phyloP scores from a whole-genome alignment of 305 asterid species.

The Fraxinus xanthoxyloides region DNA sequence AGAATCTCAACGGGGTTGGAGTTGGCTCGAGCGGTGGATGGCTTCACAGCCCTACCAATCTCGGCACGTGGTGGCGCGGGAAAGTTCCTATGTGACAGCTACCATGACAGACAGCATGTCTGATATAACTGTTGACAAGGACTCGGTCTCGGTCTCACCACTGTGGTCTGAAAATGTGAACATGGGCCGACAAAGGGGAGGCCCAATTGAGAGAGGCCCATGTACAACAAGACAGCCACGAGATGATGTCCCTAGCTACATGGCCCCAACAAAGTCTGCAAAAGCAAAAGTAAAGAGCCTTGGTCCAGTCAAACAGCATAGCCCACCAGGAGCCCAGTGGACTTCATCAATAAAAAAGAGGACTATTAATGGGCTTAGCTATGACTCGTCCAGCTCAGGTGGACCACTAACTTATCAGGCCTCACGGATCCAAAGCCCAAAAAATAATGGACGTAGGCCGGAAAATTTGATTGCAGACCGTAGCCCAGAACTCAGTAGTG shows the following conservation, averaged over 20 bases:
- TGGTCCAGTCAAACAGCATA: slow-evolving; percentile 41
- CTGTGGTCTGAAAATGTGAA: slow-evolving; percentile 40
- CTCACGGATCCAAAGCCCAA: slow-evolving; percentile 61
- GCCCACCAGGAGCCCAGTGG: slow-evolving; percentile 53
- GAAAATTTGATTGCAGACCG: slow-evolving; percentile 38
- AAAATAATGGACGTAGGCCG: slow-evolving; percentile 31
- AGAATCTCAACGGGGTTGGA: slow-evolving; percentile 72
- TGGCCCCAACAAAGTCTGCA: slow-evolving; percentile 86
- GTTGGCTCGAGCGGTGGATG: slow-evolving; percentile 98
- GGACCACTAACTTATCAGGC: slow-evolving; percentile 48
- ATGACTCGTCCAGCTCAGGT: slow-evolving; percentile 66
- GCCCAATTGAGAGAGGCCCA: slow-evolving; percentile 61
- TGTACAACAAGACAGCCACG: slow-evolving; percentile 32
- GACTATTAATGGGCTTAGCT: slow-evolving; percentile 31
- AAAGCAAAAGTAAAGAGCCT: slow-evolving; percentile 61
- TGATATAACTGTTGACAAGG: not conserved
- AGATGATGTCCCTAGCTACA: slow-evolving; percentile 59
- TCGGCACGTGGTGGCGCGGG: slow-evolving; percentile 43
- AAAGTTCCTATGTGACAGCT: slow-evolving; percentile 2
- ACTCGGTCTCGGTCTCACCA: not conserved
- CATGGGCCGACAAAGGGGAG: slow-evolving; percentile 30
- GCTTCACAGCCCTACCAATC: slow-evolving; percentile 64
- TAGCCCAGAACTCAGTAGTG: not conserved
- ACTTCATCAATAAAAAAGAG: slow-evolving; percentile 52
- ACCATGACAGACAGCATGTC: slow-evolving; percentile 46